Base-by-base conservation (phyloP, 176 grass and related monocot genomes). In the Eleusine coracana region DNA sequence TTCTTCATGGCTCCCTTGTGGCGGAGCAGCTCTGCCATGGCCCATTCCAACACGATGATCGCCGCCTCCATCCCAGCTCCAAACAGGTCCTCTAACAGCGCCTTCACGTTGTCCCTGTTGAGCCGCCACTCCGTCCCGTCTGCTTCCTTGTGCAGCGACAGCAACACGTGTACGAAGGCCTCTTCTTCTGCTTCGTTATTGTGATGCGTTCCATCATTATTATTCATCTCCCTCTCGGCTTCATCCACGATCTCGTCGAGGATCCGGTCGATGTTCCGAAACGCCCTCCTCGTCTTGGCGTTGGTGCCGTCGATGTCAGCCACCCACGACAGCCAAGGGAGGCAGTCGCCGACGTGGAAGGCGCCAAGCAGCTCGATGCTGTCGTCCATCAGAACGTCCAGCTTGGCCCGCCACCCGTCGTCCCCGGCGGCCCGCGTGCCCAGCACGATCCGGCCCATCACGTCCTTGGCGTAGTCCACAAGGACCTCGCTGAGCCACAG, bases 321-420 rank as follows among this genome's bases (percentile, higher is more conserved):
- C 29, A 75, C 72, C 72, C 72, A 75, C 27, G 72, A 75, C 17
- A 75, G 72, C 29, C 72, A 75, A 49, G 72, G 72, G 29, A 75
- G 1, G 50, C 21, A 75, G 50, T 75, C 72, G 49, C 40, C 75
- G 40, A 48, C 39, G 59, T 65, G 59, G 75, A 78, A 78, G 5
- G 56, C 6, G 25, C 1, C 40, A 15, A 78, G 59, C 40, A 78
- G 59, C 39, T 6, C 41, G 39, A 34, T 78, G 59, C 39, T 18
- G 40, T 78, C 75, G 39, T 65, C 75, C 23, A 78, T n/a, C 58
- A 65, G 50, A 17, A 50, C 50, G 72, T 75, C 72, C 13, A 77
- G 6, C 58, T 15, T 63, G 38, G 39, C 40, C 1, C 40, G 58
- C 59, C 59, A 78, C 41, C 60, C 25, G 6, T 5, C 25, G 60